Evolutionary conservation across 2,329 filamentous ascomycete species (phyloP).

Genomic region (Colletotrichum gloeosporioides): DNA sequence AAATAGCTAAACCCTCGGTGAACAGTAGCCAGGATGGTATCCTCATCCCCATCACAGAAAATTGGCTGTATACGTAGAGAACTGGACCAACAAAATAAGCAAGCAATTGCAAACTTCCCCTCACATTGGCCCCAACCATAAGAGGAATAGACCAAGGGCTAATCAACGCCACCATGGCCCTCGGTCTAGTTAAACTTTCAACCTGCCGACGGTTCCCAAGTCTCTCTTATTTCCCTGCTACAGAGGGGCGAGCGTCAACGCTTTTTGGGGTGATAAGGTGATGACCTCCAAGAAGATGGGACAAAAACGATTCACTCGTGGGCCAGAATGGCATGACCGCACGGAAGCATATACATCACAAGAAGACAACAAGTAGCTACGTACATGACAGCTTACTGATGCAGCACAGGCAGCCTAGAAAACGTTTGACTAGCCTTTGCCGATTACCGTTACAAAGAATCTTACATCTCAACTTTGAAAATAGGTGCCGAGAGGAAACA

Average conservation of each 20-base stretch:
- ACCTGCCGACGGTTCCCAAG: background rate
- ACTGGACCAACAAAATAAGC: background rate
- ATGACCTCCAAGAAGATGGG: background rate
- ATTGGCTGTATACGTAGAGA: background rate
- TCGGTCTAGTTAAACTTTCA: background rate
- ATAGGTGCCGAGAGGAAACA: background rate
- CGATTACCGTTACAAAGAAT: background rate
- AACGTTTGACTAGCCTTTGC: background rate
- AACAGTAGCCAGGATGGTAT: background rate
- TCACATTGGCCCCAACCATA: background rate
- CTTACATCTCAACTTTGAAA: background rate
- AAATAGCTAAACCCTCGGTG: background rate
- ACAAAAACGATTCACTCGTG: background rate
- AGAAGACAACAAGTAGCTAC: background rate
- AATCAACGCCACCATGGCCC: slow-evolving; percentile 10
- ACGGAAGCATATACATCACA: background rate
- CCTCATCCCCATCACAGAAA: background rate
- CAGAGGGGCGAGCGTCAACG: background rate
- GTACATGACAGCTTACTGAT: background rate
- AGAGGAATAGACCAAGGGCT: background rate
- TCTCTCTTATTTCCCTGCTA: background rate
- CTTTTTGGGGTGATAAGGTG: background rate
- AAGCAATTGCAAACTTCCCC: background rate
- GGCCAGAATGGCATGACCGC: background rate
- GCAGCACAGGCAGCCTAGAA: background rate